These are phyloP conservation scores for Triticum aestivum DNA, from an alignment of 176 grass and related monocot genomes.

Conservation along the genomic window IWGSC_CS_RefSeq_v2.1 NC_057814.1:95298189-95298688, in stretches of 20 bases:
- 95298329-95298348: neutral
- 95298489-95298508: no score
- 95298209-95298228: neutral
- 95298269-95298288: neutral
- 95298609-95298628: slow-evolving; percentile 90
- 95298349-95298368: neutral
- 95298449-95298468: neutral
- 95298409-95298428: neutral
- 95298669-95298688: slow-evolving; percentile 65
- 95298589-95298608: slow-evolving; percentile 67
- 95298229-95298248: neutral
- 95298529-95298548: neutral
- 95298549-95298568: neutral
- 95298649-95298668: slow-evolving; percentile 57
- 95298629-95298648: slow-evolving; percentile 63
- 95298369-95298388: neutral
- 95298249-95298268: neutral
- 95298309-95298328: neutral
- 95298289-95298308: neutral
- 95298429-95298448: neutral
- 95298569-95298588: neutral
- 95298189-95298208: neutral
- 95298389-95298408: neutral
- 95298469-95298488: no score
- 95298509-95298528: neutral